phyloP scores from a whole-genome alignment of 2,329 filamentous ascomycete species.

The Alternaria novae-zelandiae region DNA sequence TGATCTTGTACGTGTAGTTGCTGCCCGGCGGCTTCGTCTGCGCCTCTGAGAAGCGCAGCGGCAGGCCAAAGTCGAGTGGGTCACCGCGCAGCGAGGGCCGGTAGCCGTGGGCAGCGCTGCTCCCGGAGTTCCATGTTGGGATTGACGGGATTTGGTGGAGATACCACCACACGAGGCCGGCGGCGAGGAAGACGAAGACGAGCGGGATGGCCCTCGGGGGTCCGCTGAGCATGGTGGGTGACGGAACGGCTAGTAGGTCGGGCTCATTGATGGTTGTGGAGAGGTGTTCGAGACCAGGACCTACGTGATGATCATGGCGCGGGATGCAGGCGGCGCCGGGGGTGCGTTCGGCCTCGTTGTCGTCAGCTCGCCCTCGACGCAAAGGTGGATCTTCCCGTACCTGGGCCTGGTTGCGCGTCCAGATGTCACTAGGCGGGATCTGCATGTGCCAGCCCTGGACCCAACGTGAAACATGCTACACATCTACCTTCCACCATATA shows the following conservation, averaged over 20 bases:
- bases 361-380: not conserved
- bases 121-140: slow-evolving; percentile 21
- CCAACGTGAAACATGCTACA: not conserved
- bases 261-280: slow-evolving; percentile 6
- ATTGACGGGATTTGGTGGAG: slow-evolving; percentile 23
- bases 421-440: not conserved
- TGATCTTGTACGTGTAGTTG: slow-evolving; percentile 46
- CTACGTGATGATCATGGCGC: slow-evolving; percentile 2
- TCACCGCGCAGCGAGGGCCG: slow-evolving; percentile 28
- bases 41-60: slow-evolving; percentile 41
- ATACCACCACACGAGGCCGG: slow-evolving; percentile 43
- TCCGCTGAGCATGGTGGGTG: slow-evolving; percentile 46
- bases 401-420: not conserved
- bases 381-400: slow-evolving; percentile 9
- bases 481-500: not conserved
- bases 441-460: not conserved
- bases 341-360: not conserved
- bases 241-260: slow-evolving; percentile 1
- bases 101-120: slow-evolving; percentile 6
- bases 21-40: slow-evolving; percentile 39
- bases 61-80: slow-evolving; percentile 46
- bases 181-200: slow-evolving; percentile 31
- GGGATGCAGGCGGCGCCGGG: slow-evolving; percentile 1
- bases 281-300: not conserved
- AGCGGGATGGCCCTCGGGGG: slow-evolving; percentile 43